Conservation (phyloP, 1,284 basidiomycete genomes). For the Cutaneotrichosporon cutaneum region DNA sequence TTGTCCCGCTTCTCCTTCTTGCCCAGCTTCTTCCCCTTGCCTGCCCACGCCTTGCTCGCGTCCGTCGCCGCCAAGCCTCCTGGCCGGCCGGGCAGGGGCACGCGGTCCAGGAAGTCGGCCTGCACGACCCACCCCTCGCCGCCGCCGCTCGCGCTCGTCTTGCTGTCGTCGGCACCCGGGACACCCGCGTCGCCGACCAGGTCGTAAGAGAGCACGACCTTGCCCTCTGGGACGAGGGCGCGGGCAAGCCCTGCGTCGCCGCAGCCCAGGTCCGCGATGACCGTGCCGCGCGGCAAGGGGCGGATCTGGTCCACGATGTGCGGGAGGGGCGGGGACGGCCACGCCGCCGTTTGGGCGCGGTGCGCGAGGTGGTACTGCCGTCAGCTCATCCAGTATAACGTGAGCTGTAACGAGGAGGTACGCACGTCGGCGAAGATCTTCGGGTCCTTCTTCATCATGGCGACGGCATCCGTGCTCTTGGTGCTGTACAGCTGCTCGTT, state of each 20-base stretch:
- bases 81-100: constrained; percentile 80
- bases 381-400: constrained; percentile 5
- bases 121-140: constrained; percentile 64
- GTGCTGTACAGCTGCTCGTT: constrained; percentile 87
- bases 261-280: constrained; percentile 92
- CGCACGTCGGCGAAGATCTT: constrained; percentile 70
- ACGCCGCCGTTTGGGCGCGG: constrained; percentile 79
- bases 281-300: constrained; percentile 62
- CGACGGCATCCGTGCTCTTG: constrained; percentile 67
- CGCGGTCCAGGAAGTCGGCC: constrained; percentile 69
- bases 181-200: constrained; percentile 64
- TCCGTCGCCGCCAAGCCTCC: constrained; percentile 35
- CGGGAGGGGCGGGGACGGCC: constrained; percentile 86
- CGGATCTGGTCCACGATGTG: constrained; percentile 65
- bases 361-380: constrained; percentile 85
- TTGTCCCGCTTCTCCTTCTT: constrained; percentile 18
- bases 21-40: constrained; percentile 52
- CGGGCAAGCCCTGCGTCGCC: constrained; percentile 88
- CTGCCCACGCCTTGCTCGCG: constrained; percentile 55
- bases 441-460: constrained; percentile 78
- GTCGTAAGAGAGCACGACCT: constrained; percentile 75
- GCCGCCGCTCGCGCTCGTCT: constrained; percentile 56
- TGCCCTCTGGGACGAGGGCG: constrained; percentile 65
- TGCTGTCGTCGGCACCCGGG: constrained; percentile 58
- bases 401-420: constrained; percentile 27